Evolutionary conservation across 345 rosid genomes (phyloP).

Genomic region (Lumnitzera racemosa): DNA sequence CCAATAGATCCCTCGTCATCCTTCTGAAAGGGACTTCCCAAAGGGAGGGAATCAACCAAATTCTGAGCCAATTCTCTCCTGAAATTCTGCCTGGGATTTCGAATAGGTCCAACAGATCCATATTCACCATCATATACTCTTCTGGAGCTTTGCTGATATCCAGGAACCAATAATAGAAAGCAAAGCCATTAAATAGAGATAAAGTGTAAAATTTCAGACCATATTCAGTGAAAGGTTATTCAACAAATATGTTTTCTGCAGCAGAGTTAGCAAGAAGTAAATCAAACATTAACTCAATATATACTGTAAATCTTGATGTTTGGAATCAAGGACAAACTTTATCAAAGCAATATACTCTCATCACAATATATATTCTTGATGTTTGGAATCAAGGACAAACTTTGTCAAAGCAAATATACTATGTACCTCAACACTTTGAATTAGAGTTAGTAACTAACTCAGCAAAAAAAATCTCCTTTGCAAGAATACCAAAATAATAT

Average conservation of each 20-base stretch:
- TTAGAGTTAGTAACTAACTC: too few relatives aligned
- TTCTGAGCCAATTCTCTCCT: slow-evolving; percentile 23
- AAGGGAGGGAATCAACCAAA: slow-evolving; percentile 33
- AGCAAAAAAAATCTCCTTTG: not conserved
- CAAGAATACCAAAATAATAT: not conserved
- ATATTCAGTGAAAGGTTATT: not conserved
- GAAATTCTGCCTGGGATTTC: slow-evolving; percentile 37
- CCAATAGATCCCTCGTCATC: slow-evolving; percentile 24
- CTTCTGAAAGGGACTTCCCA: slow-evolving; percentile 21
- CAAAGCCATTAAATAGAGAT: not conserved
- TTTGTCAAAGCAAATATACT: too few relatives aligned
- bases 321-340: too few relatives aligned
- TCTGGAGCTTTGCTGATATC: slow-evolving; percentile 30
- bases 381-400: too few relatives aligned
- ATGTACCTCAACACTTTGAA: too few relatives aligned
- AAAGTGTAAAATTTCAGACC: not conserved
- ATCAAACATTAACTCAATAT: too few relatives aligned
- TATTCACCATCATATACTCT: slow-evolving; percentile 27
- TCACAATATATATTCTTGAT: too few relatives aligned
- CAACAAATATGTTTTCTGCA: too few relatives aligned
- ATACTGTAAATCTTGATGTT: too few relatives aligned
- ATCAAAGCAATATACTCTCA: too few relatives aligned
- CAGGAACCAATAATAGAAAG: slow-evolving; percentile 1
- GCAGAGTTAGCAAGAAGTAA: too few relatives aligned
- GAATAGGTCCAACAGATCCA: slow-evolving; percentile 74